Evolutionary conservation across 139 green algal species (phyloP).

Genomic region (Chlamydomonas sp.): DNA sequence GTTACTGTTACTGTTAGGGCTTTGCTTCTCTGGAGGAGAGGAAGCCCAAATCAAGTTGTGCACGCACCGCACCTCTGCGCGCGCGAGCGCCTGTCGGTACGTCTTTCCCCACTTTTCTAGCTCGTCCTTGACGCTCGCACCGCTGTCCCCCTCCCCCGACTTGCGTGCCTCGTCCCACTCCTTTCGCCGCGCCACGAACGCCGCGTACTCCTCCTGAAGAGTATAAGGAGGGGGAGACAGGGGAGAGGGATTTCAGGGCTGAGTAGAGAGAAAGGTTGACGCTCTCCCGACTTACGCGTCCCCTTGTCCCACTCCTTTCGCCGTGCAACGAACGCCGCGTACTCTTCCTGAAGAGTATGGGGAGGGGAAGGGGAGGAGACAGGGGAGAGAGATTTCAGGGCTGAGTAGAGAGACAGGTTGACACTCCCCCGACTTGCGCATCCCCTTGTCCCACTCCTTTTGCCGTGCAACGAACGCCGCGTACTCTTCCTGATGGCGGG

Average conservation of each 20-base stretch:
- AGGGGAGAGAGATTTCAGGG: background rate
- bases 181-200: conserved; percentile 4
- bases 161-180: background rate
- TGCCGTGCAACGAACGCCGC: background rate
- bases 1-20: no score
- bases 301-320: background rate
- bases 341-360: background rate
- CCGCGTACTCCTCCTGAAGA: no score
- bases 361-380: background rate
- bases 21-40: no score
- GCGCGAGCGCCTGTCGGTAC: no score
- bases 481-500: background rate
- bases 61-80: no score
- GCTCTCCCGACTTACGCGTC: background rate
- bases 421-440: background rate
- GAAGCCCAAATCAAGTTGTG: no score
- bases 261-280: no score
- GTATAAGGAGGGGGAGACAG: background rate
- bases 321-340: background rate
- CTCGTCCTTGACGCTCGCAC: conserved; percentile 1
- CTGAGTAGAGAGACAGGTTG: no score
- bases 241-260: background rate
- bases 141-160: background rate
- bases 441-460: background rate
- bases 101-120: conserved; percentile 1